Conservation (phyloP, 2,329 filamentous ascomycete genomes). For the Blastomyces silverae region DNA sequence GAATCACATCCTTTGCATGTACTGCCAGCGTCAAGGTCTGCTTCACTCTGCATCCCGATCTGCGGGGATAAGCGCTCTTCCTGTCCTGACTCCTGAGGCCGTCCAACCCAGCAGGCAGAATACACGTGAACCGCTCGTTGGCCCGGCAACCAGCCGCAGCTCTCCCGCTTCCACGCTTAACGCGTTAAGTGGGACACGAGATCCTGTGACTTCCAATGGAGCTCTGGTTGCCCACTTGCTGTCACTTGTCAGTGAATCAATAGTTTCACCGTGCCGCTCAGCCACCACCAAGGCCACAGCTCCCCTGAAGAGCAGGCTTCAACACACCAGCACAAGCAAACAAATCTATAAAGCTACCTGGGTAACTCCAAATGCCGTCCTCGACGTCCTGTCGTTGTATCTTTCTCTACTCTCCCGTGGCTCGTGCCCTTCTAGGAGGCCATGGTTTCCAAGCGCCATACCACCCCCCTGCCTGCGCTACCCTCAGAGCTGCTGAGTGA, state of each 20-base stretch:
- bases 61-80: not conserved
- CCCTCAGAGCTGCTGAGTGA: slow-evolving; percentile 25
- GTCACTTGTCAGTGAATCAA: not conserved
- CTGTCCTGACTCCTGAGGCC: too few relatives aligned
- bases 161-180: not conserved
- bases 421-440: not conserved
- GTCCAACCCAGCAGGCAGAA: not conserved
- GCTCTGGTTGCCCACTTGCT: not conserved
- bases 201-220: slow-evolving; percentile 10
- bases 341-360: not conserved
- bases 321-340: not conserved
- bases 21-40: not conserved
- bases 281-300: not conserved
- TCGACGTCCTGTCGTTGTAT: slow-evolving; percentile 12
- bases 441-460: slow-evolving; percentile 24
- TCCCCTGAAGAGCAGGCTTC: not conserved
- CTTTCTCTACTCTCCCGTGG: slow-evolving; percentile 14
- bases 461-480: slow-evolving; percentile 25
- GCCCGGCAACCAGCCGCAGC: slow-evolving; percentile 8
- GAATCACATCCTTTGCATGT: not conserved
- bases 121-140: not conserved
- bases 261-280: not conserved
- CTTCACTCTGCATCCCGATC: not conserved
- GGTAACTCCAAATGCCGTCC: slow-evolving; percentile 16
- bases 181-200: slow-evolving; percentile 13